These are phyloP conservation scores for Euptelea pleiosperma DNA, from an alignment of 164 flowering plant genomes.

Conservation along the genomic window DNA sequence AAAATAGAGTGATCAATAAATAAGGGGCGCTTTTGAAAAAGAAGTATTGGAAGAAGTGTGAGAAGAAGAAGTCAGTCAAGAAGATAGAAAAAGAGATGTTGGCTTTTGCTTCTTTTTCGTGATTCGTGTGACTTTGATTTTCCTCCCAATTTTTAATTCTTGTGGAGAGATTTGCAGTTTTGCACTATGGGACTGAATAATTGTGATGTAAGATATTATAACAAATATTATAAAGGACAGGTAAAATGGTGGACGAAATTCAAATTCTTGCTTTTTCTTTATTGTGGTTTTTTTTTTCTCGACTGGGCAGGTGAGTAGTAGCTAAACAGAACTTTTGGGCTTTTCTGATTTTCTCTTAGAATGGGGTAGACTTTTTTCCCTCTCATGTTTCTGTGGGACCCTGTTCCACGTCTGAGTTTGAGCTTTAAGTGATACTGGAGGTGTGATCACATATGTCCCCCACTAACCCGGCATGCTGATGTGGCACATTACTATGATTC, in stretches of 20 bases:
- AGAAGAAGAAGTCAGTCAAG: constrained; percentile 16
- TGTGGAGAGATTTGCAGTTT: too few species aligned
- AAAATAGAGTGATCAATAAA: background rate
- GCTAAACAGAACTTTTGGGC: constrained; percentile 7
- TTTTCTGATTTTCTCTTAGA: background rate
- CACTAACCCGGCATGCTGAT: constrained; percentile 6
- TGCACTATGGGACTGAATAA: constrained; percentile 1
- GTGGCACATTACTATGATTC: too few species aligned
- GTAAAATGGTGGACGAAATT: constrained; percentile 1
- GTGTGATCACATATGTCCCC: constrained; percentile 5
- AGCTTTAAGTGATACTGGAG: background rate
- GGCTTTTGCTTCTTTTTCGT: background rate
- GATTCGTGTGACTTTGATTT: constrained; percentile 4
- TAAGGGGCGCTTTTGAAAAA: constrained; percentile 16
- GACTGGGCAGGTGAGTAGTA: constrained; percentile 15
- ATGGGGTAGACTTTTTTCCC: constrained; percentile 6
- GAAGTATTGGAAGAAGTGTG: constrained; percentile 1
- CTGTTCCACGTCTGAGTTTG: background rate
- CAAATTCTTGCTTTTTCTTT: constrained; percentile 1
- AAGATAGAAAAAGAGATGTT: constrained; percentile 1
- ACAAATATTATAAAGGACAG: background rate
- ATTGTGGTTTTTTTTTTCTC: background rate
- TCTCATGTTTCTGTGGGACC: background rate
- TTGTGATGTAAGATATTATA: constrained; percentile 4
- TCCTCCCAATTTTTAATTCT: too few species aligned